Conservation (phyloP, 129 eudicot genomes). For the Helianthus tuberosus region DNA sequence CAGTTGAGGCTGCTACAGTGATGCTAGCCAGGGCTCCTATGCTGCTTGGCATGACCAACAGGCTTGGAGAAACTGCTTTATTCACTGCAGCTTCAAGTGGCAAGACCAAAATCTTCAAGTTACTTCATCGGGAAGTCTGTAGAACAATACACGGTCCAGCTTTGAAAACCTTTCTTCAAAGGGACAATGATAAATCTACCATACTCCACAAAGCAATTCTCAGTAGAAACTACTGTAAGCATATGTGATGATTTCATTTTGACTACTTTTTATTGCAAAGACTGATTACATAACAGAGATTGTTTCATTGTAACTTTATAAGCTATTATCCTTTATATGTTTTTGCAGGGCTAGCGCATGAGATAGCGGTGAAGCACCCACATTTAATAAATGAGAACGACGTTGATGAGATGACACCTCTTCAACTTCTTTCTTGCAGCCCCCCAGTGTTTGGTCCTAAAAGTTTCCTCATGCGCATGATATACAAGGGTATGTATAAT, state of each 20-base stretch:
- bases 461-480: conserved; percentile 11
- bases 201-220: conserved; percentile 38
- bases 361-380: conserved; percentile 11
- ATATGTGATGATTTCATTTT: no score
- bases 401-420: conserved; percentile 39
- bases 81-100: conserved; percentile 36
- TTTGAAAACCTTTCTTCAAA: conserved; percentile 16
- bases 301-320: no score
- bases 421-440: conserved; percentile 38
- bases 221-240: conserved; percentile 31
- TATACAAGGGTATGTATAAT: conserved; percentile 17
- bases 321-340: background rate
- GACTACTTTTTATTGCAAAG: no score
- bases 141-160: background rate
- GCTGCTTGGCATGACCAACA: conserved; percentile 23
- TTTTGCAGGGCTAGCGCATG: conserved; percentile 22
- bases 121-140: conserved; percentile 25
- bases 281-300: no score
- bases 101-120: conserved; percentile 27
- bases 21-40: conserved; percentile 29
- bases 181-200: conserved; percentile 24
- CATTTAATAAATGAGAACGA: conserved; percentile 11
- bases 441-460: conserved; percentile 26
- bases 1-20: conserved; percentile 19
- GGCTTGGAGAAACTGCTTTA: conserved; percentile 29